Percentiles rank a stretch among this genome's conserved stretches.
Evolutionary conservation across 164 flowering plant species (phyloP).

Genomic region (Berberis thunbergii): DNA sequence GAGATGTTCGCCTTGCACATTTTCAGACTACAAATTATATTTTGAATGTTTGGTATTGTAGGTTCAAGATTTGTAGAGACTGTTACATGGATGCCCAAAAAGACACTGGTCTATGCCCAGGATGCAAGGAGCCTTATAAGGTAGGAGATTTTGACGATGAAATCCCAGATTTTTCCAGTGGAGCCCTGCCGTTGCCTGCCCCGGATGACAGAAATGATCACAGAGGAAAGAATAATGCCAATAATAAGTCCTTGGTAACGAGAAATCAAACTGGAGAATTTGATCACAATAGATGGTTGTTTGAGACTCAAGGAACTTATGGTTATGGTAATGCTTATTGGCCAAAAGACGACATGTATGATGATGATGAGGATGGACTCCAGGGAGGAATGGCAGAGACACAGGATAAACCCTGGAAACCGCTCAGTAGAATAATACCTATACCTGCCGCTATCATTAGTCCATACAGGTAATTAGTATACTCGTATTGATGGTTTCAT

Average conservation of each 20-base stretch:
- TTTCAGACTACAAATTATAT: background rate
- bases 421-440: conserved; percentile 55
- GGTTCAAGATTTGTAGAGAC: conserved; percentile 69
- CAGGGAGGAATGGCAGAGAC: conserved; percentile 33
- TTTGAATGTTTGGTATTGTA: background rate
- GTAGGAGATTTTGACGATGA: conserved; percentile 44
- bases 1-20: too few species aligned
- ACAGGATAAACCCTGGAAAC: conserved; percentile 73
- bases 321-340: conserved; percentile 74
- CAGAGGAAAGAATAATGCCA: conserved; percentile 6
- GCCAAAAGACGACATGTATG: conserved; percentile 45
- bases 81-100: conserved; percentile 62
- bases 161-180: conserved; percentile 22
- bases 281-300: conserved; percentile 77
- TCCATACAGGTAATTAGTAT: conserved; percentile 56
- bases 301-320: conserved; percentile 69
- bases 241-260: conserved; percentile 31
- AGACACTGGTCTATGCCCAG: conserved; percentile 51
- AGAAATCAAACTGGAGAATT: conserved; percentile 61
- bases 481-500: background rate
- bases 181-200: conserved; percentile 40
- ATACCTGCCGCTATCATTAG: conserved; percentile 53
- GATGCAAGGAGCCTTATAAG: conserved; percentile 64
- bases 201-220: conserved; percentile 47
- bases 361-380: conserved; percentile 26